phyloP scores from a whole-genome alignment of 208 protist genomes.

The Wallacemonas sp. region DNA sequence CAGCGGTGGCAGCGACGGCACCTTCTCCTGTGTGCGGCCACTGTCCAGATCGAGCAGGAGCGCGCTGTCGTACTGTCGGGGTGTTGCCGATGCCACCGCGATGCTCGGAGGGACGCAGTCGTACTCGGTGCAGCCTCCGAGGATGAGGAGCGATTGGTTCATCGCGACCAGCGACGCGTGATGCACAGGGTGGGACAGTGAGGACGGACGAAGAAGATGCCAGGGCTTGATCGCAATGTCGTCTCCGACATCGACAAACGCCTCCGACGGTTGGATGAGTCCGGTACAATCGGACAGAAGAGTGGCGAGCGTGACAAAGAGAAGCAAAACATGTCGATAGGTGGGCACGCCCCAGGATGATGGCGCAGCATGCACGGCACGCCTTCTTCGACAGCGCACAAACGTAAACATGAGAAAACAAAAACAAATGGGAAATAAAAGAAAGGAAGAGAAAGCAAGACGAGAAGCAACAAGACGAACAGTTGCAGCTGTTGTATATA shows the following conservation, averaged over 20 bases:
- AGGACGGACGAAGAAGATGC: background rate
- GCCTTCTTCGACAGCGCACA: too few relatives aligned
- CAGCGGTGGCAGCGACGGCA: conserved; percentile 1
- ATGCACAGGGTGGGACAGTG: background rate
- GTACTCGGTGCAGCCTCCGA: conserved; percentile 3
- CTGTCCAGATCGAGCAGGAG: background rate
- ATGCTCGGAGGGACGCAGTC: background rate
- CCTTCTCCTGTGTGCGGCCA: background rate
- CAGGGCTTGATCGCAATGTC: conserved; percentile 15
- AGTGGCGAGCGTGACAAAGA: background rate
- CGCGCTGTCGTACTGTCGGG: conserved; percentile 8
- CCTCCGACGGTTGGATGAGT: too few relatives aligned
- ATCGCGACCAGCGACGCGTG: conserved; percentile 3
- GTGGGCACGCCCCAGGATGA: too few relatives aligned
- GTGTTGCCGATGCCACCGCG: background rate
- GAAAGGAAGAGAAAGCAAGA: background rate
- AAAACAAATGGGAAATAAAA: conserved; percentile 2
- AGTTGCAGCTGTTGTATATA: too few relatives aligned
- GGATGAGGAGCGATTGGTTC: conserved; percentile 2
- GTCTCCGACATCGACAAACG: background rate
- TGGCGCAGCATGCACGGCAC: too few relatives aligned
- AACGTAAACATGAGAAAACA: background rate
- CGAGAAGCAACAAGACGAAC: too few relatives aligned
- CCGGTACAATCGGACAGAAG: too few relatives aligned
- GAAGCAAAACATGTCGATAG: too few relatives aligned